Evolutionary conservation across 495 filamentous ascomycete species (phyloP).

Genomic region (Aspergillus sclerotioniger): DNA sequence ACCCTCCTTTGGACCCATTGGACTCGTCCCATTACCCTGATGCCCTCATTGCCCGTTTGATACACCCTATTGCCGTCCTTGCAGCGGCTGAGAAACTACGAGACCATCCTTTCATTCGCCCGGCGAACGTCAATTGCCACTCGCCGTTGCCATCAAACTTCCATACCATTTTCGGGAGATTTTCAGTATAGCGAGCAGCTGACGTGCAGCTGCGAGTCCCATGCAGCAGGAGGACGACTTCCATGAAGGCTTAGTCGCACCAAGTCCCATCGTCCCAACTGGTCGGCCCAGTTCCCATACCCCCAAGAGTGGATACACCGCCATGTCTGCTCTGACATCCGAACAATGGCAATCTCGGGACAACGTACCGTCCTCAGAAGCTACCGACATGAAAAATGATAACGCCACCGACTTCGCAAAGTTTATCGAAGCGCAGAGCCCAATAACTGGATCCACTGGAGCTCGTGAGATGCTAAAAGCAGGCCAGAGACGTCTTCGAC

Average conservation of each 20-base stretch:
- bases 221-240: slow-evolving; percentile 36
- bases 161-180: slow-evolving; percentile 8
- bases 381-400: slow-evolving; percentile 30
- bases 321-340: slow-evolving; percentile 29
- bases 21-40: neutral
- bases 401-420: slow-evolving; percentile 37
- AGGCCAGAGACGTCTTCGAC: slow-evolving; percentile 41
- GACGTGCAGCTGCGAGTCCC: slow-evolving; percentile 10
- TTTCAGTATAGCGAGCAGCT: slow-evolving; percentile 21
- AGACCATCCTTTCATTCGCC: neutral
- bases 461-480: slow-evolving; percentile 36
- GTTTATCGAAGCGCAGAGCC: slow-evolving; percentile 35
- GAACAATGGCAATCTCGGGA: slow-evolving; percentile 16
- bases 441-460: slow-evolving; percentile 13
- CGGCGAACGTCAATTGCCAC: neutral
- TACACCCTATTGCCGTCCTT: slow-evolving; percentile 5
- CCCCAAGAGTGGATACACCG: slow-evolving; percentile 27
- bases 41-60: neutral
- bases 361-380: slow-evolving; percentile 18
- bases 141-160: slow-evolving; percentile 8
- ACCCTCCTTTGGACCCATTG: slow-evolving; percentile 4
- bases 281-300: slow-evolving; percentile 32
- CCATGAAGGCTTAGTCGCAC: slow-evolving; percentile 35
- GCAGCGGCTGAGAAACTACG: neutral
- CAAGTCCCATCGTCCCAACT: slow-evolving; percentile 43